Percentiles rank a stretch among this genome's conserved stretches.
Evolutionary conservation across 495 filamentous ascomycete species (phyloP).

Genomic region (Neurospora tetrasperma): DNA sequence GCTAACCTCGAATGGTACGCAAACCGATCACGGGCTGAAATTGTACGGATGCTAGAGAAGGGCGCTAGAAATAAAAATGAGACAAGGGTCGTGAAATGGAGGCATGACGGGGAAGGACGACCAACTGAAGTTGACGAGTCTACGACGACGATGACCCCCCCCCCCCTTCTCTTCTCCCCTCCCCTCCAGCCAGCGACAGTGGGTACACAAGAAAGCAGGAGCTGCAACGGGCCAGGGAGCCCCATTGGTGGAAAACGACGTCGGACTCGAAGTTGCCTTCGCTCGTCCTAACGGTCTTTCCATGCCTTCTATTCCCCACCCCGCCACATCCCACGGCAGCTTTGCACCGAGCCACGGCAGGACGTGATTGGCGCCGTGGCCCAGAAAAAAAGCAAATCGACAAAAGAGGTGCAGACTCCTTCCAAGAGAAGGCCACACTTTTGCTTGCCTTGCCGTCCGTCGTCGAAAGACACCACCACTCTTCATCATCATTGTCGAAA

Average conservation of each 20-base stretch:
- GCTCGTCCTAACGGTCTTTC: slow-evolving; percentile 1
- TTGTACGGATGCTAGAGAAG: slow-evolving; percentile 13
- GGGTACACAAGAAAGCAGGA: neutral
- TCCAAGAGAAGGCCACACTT: neutral
- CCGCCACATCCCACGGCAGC: neutral
- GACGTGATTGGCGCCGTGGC: neutral
- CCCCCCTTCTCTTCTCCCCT: no score
- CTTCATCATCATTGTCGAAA: neutral
- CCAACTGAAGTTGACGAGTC: neutral
- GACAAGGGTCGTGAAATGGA: neutral
- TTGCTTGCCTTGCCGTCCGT: neutral
- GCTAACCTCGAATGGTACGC: neutral
- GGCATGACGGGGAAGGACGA: neutral
- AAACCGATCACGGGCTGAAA: neutral
- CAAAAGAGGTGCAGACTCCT: neutral
- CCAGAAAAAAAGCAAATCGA: neutral
- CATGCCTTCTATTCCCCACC: neutral
- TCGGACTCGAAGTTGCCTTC: neutral
- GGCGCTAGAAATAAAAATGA: slow-evolving; percentile 15
- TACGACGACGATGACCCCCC: neutral
- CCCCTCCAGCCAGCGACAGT: neutral
- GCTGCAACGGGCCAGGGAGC: neutral
- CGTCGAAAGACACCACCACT: neutral
- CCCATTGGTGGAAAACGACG: neutral
- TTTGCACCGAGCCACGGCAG: neutral